Conservation (phyloP, 805 yeast genomes). For the Candida bentonensis region DNA sequence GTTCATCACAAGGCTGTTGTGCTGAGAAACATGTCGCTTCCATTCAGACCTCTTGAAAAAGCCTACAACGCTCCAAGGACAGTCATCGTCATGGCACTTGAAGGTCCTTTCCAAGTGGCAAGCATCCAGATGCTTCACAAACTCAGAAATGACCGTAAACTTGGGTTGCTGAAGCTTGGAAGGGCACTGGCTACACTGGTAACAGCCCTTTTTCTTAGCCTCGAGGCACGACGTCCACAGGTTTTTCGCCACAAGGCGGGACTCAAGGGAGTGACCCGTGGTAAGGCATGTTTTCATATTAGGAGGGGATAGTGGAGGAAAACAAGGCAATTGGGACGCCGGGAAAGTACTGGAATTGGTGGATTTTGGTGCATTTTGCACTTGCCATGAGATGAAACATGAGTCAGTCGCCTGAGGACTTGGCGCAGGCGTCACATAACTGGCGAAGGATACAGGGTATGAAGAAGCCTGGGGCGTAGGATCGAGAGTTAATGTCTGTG, state of each 20-base stretch:
- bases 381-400: too few species aligned
- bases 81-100: background rate
- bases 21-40: background rate
- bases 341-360: too few species aligned
- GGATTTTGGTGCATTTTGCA: too few species aligned
- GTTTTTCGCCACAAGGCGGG: background rate
- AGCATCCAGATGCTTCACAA: background rate
- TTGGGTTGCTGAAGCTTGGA: background rate
- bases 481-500: too few species aligned
- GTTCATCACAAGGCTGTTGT: background rate
- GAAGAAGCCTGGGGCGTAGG: too few species aligned
- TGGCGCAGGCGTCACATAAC: too few species aligned
- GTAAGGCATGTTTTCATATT: too few species aligned
- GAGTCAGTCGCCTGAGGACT: too few species aligned
- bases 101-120: background rate
- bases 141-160: background rate
- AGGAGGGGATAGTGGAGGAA: too few species aligned
- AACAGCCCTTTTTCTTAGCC: background rate
- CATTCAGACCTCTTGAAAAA: background rate
- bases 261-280: background rate
- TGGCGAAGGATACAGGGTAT: too few species aligned
- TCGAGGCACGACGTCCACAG: background rate
- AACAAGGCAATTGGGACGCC: too few species aligned
- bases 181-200: background rate
- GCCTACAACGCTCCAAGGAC: background rate